Conservation (phyloP, 768 basidiomycete species). For the Macrolepiota fuliginosa region DNA sequence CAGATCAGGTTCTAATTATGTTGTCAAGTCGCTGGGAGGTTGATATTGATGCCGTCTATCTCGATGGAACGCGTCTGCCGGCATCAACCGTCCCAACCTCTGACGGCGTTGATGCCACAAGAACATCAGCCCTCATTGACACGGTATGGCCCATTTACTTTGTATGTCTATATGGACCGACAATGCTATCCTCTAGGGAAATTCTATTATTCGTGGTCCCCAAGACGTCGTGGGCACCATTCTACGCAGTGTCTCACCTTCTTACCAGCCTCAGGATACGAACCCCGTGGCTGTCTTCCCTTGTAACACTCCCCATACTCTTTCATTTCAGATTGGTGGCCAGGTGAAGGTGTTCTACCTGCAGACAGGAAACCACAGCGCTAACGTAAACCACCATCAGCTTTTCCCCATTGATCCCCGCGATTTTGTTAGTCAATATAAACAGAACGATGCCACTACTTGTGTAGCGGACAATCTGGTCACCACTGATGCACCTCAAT, state of each 20-base stretch:
- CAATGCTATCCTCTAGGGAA: slow-evolving; percentile 42
- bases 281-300: slow-evolving; percentile 33
- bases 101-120: slow-evolving; percentile 27
- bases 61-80: slow-evolving; percentile 54
- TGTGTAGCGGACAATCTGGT: slow-evolving; percentile 58
- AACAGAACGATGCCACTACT: slow-evolving; percentile 30
- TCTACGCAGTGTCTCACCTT: slow-evolving; percentile 33
- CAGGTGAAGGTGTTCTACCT: slow-evolving; percentile 24
- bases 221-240: slow-evolving; percentile 59
- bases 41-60: slow-evolving; percentile 60
- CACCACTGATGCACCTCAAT: slow-evolving; percentile 55
- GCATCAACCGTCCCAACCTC: slow-evolving; percentile 47
- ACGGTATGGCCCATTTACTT: slow-evolving; percentile 39
- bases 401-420: slow-evolving; percentile 70
- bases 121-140: slow-evolving; percentile 61
- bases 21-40: slow-evolving; percentile 57
- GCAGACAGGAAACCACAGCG: background rate
- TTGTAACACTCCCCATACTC: slow-evolving; percentile 52
- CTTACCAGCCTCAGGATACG: slow-evolving; percentile 23
- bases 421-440: slow-evolving; percentile 52
- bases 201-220: slow-evolving; percentile 70
- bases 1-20: background rate
- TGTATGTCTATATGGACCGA: background rate
- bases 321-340: slow-evolving; percentile 66
- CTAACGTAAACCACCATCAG: slow-evolving; percentile 17